Evolutionary conservation across 345 rosid genomes (phyloP), one percentile per base, ranked within the genome.

Genomic region (Mercurialis annua): DNA sequence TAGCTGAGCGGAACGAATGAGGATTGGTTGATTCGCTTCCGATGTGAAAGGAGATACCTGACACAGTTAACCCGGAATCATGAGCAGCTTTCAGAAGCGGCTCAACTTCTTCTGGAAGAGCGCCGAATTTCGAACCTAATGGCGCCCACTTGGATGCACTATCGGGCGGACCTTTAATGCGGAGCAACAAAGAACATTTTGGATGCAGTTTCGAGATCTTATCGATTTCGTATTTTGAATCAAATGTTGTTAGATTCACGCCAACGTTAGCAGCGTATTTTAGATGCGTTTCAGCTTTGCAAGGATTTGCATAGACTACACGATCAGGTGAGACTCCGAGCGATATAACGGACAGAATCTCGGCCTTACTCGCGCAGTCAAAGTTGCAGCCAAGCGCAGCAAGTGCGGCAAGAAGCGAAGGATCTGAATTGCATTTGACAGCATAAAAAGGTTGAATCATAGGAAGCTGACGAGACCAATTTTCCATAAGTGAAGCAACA

Each of bases 351-450:
- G 49, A 16, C 30, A 68, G 66, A 16, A 74, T 74, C 55, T 66
- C 76, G 2, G 54, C 50, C 17, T 40, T 65, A 70, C 76, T 66
- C 14, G 76, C 76, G 33, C 78, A 69, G 27, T 74, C 73, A 27
- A 74, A 69, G 66, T 65, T 69, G 17, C 70, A 55, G 42, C 78
- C 78, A 6, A 68, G 69, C 16, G 26, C 66, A 10, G 74, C 71
- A 6, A 70, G 56, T n/a, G 71, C 1, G 10, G 31, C 68, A 2
- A 75, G 58, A 12, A 75, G 67, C 4, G 57, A 56, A 1, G 47
- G 43, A 14, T 65, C 67, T 0, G 68, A 68, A 46, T 70, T 75
- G 71, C 75, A 75, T 42, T 75, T 75, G 59, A 75, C 75, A 21
- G 71, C 71, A 23, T 65, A 75, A 36, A 64, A 75, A 5, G 79